phyloP scores from a whole-genome alignment of 495 filamentous ascomycete genomes.

The Annulohypoxylon moriforme region DNA sequence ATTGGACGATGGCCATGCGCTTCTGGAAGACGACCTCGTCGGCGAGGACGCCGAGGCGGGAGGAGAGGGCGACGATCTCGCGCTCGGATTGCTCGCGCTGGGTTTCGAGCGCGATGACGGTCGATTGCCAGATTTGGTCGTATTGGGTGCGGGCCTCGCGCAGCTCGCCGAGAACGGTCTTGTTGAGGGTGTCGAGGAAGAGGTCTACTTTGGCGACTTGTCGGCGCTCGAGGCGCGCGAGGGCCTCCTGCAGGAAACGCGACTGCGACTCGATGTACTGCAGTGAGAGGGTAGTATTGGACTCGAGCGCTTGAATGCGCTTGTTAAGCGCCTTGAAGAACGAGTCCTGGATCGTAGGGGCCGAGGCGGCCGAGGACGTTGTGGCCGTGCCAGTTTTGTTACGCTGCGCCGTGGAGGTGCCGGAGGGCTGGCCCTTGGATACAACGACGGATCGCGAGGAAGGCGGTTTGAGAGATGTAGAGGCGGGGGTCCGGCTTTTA shows the following conservation, averaged over 20 bases:
- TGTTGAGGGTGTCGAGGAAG: conserved; percentile 86
- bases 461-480: conserved; percentile 44
- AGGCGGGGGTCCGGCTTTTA: conserved; percentile 37
- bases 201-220: conserved; percentile 83
- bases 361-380: conserved; percentile 67
- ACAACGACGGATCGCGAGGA: conserved; percentile 28
- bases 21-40: conserved; percentile 98
- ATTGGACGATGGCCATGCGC: conserved; percentile 90
- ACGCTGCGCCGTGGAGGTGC: conserved; percentile 46
- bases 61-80: conserved; percentile 83
- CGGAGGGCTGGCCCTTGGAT: conserved; percentile 30
- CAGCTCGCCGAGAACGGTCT: conserved; percentile 86
- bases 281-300: conserved; percentile 90
- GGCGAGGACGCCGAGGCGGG: conserved; percentile 85
- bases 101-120: conserved; percentile 88
- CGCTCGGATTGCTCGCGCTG: conserved; percentile 82
- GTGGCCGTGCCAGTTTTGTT: conserved; percentile 58
- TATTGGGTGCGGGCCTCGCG: conserved; percentile 84
- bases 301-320: conserved; percentile 87
- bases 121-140: conserved; percentile 95
- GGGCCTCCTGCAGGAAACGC: conserved; percentile 87
- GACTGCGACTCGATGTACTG: conserved; percentile 98
- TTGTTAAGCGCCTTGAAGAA: conserved; percentile 98
- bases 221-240: conserved; percentile 87
- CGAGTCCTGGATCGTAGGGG: conserved; percentile 90